These are phyloP conservation scores for Diaporthe sp. DNA, from an alignment of 2,329 filamentous ascomycete genomes.

Conservation along the genomic window DNA sequence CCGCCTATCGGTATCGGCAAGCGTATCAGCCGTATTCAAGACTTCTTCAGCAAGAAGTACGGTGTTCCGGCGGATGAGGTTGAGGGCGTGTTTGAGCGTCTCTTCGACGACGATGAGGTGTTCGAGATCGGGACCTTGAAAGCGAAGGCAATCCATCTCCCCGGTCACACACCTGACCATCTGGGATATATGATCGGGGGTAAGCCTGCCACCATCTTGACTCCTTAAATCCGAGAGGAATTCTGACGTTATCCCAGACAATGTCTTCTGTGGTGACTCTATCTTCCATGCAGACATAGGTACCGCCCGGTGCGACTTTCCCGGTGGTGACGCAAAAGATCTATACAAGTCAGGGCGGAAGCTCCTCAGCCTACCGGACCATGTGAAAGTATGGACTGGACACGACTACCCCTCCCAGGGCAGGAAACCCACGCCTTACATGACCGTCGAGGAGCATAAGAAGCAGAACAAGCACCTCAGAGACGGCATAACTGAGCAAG, in stretches of 20 bases:
- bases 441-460: slow-evolving; percentile 59
- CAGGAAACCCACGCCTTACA: slow-evolving; percentile 50
- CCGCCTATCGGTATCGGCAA: slow-evolving; percentile 65
- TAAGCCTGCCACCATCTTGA: slow-evolving; percentile 35
- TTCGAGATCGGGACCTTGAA: slow-evolving; percentile 61
- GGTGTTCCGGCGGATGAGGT: slow-evolving; percentile 55
- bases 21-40: slow-evolving; percentile 63
- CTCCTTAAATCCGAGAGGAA: not conserved
- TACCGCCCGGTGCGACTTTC: slow-evolving; percentile 65
- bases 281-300: slow-evolving; percentile 64
- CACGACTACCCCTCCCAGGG: slow-evolving; percentile 62
- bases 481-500: slow-evolving; percentile 51
- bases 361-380: slow-evolving; percentile 53
- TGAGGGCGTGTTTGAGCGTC: slow-evolving; percentile 58
- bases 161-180: slow-evolving; percentile 71
- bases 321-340: slow-evolving; percentile 56
- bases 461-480: slow-evolving; percentile 59
- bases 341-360: slow-evolving; percentile 56
- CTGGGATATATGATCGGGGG: slow-evolving; percentile 66
- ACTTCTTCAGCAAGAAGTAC: slow-evolving; percentile 60
- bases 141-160: slow-evolving; percentile 62
- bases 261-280: slow-evolving; percentile 64
- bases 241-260: slow-evolving; percentile 41
- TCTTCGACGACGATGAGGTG: slow-evolving; percentile 63
- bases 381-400: slow-evolving; percentile 62